Conservation (phyloP, 2,329 filamentous ascomycete genomes). For the Tolypocladium inflatum region DNA sequence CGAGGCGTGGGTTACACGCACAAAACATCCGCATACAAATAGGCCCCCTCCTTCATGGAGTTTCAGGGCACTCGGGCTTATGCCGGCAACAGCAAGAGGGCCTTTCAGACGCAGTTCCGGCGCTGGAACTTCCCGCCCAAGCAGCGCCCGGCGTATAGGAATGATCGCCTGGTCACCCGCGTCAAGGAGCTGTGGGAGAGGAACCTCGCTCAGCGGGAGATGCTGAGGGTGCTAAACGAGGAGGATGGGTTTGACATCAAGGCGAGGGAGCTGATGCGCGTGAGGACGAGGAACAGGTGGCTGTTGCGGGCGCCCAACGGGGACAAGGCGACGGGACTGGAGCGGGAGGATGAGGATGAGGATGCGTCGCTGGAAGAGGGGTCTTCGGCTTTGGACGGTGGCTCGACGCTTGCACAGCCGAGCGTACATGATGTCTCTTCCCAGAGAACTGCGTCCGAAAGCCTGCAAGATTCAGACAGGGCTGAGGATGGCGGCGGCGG, state of each 20-base stretch:
- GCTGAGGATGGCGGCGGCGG: neutral
- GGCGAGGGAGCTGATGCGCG: conserved; percentile 58
- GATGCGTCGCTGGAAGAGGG: conserved; percentile 7
- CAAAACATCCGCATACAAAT: neutral
- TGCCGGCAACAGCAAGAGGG: conserved; percentile 51
- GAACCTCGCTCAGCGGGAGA: conserved; percentile 64
- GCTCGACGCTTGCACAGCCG: neutral
- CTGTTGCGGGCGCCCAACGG: conserved; percentile 53
- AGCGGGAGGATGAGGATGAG: conserved; percentile 6
- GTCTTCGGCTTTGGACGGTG: conserved; percentile 3
- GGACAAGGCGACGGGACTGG: conserved; percentile 31
- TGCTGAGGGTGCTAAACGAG: conserved; percentile 58
- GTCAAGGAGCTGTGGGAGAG: conserved; percentile 70
- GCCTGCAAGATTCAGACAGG: neutral
- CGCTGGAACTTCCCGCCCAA: conserved; percentile 73
- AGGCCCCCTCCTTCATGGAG: neutral
- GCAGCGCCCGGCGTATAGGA: conserved; percentile 62
- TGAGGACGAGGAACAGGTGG: conserved; percentile 61
- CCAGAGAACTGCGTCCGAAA: neutral
- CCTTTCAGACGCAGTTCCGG: conserved; percentile 67
- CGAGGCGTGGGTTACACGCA: neutral
- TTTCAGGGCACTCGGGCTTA: conserved; percentile 5
- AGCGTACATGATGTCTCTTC: neutral
- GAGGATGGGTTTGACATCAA: conserved; percentile 66
- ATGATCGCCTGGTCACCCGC: conserved; percentile 55